A percentile compares a stretch with the other conserved stretches of the same genome.
Evolutionary conservation across 768 basidiomycete species (phyloP).

Genomic region (Amanita subjunquillea): DNA sequence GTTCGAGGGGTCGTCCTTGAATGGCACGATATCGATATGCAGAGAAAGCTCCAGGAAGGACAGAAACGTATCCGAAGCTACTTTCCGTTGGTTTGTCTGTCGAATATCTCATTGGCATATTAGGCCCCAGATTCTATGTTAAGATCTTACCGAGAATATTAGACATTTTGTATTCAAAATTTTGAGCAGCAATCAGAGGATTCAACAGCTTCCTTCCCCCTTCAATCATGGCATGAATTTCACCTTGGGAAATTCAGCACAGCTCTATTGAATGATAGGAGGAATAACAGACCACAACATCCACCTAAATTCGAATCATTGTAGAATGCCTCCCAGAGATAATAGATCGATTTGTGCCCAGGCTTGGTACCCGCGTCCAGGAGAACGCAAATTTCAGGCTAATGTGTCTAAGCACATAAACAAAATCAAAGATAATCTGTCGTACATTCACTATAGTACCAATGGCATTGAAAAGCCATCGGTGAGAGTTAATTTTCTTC

Average conservation of each 20-base stretch:
- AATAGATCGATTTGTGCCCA: slow-evolving; percentile 91
- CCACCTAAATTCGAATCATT: slow-evolving; percentile 72
- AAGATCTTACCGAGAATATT: slow-evolving; percentile 69
- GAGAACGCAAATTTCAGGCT: slow-evolving; percentile 89
- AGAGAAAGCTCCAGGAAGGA: slow-evolving; percentile 93
- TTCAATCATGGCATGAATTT: slow-evolving; percentile 95
- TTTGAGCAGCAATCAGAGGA: slow-evolving; percentile 88
- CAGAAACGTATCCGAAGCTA: slow-evolving; percentile 92
- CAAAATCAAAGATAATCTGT: slow-evolving; percentile 1
- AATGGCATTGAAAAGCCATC: slow-evolving; percentile 94
- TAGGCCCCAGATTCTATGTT: neutral
- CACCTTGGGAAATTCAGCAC: slow-evolving; percentile 23
- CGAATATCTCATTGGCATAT: neutral
- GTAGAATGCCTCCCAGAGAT: slow-evolving; percentile 90
- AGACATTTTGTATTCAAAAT: slow-evolving; percentile 98
- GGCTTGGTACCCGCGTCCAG: slow-evolving; percentile 97
- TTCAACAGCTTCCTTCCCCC: slow-evolving; percentile 88
- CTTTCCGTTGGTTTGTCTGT: slow-evolving; percentile 90
- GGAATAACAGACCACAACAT: slow-evolving; percentile 53
- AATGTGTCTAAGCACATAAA: neutral
- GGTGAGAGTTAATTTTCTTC: slow-evolving; percentile 93
- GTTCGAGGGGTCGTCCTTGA: slow-evolving; percentile 76
- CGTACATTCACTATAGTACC: slow-evolving; percentile 67
- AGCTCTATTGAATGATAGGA: neutral
- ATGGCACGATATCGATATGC: slow-evolving; percentile 94